Base-by-base conservation (phyloP, 1,284 basidiomycete species). In the Ceratobasidium sp. region DNA sequence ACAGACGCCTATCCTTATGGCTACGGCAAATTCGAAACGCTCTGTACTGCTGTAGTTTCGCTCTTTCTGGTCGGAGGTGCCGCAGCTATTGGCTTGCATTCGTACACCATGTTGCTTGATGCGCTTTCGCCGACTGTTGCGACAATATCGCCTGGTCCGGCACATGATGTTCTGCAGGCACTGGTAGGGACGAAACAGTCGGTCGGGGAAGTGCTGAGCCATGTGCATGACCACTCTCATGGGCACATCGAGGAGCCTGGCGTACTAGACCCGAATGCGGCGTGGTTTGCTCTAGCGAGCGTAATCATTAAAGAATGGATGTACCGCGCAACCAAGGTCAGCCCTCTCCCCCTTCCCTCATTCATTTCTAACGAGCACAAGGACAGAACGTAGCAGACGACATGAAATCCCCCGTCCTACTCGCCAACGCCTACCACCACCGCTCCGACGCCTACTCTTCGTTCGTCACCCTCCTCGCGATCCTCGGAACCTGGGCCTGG, bases 381-480 rank as follows among this genome's bases (percentile, higher is more conserved):
- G 12, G 20, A 50, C 46, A 75, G 83, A 91, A 90, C 79, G 96
- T 99, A 38, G 97, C 97, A 6, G 91, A 94, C 79, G 90, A 96
- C 82, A 96, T 98, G 84, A 91, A 93, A 82, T 95, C 93, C 82
- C 94, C 95, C 1, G 97, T 99, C 0, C 86, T 99, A 62, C 88
- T 94, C 55, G 97, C 96, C 30, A 98, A 98, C 83, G 96, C 96
- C 8, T 89, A 96, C 75, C 94, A 99, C 84, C 98, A 99, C 85
- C 91, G 97, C 41, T 96, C 94, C 79, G 97, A 99, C 84, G 96
- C 95, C 20, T 95, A 96, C 83, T 95, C 95, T 3, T 95, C 94
- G 81, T 82, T 93, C 67, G 95, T 98, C 66, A 95, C 96, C 23
- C 89, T 98, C 70, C 89, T 93, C 54, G 96, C 96, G 20, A 98